Evolutionary conservation across 2,329 filamentous ascomycete species (phyloP).

Genomic region (Fusarium keratoplasticum): DNA sequence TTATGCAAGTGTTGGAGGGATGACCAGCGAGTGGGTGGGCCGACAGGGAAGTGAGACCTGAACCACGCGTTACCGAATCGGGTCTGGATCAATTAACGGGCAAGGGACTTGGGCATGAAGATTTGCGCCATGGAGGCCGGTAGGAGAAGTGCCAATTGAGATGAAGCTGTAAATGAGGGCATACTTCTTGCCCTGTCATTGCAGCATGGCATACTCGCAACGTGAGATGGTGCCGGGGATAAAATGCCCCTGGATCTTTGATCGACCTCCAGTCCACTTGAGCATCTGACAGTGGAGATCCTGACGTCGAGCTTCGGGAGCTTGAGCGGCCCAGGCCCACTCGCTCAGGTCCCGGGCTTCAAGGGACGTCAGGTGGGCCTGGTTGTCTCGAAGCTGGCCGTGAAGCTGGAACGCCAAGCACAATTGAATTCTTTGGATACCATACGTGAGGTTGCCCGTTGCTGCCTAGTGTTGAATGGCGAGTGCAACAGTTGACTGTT

Average conservation of each 20-base stretch:
- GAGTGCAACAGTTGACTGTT: not conserved
- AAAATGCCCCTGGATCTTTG: not conserved
- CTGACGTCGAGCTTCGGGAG: constrained; percentile 6
- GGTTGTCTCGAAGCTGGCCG: not conserved
- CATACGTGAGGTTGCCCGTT: not conserved
- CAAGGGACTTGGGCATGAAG: not conserved
- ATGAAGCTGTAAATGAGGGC: not conserved
- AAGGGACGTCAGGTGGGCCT: not conserved
- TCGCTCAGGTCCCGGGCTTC: not conserved
- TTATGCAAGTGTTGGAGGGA: not conserved
- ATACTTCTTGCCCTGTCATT: not conserved
- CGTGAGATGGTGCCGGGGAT: not conserved
- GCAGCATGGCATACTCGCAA: too few species aligned
- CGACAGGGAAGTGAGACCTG: constrained; percentile 22
- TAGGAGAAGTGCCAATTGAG: not conserved
- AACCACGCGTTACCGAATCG: constrained; percentile 19
- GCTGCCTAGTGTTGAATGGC: not conserved
- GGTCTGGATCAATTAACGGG: not conserved
- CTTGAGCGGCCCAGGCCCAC: not conserved
- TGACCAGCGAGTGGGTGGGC: not conserved
- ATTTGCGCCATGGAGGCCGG: not conserved
- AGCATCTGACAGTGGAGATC: constrained; percentile 8
- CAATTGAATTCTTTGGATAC: not conserved
- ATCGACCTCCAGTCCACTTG: not conserved
- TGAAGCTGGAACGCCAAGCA: constrained; percentile 1